Evolutionary conservation across 441 rosid genomes (phyloP), one percentile per base, ranked within the genome.

Genomic region (Daphne laureola): DNA sequence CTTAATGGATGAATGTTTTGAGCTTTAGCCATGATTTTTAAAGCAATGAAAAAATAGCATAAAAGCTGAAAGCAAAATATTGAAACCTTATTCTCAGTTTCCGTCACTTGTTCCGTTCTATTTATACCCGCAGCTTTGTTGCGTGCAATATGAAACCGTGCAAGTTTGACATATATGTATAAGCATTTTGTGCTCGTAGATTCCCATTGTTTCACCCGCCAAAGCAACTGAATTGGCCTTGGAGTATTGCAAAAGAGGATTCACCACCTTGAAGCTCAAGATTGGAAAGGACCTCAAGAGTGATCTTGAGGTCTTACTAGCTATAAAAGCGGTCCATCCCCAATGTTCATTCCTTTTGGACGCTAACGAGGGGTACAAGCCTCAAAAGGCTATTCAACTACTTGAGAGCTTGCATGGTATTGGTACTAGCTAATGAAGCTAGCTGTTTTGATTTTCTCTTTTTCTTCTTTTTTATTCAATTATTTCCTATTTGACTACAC

Each of bases 301-400:
- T 17, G 98, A 89, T 68, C 67, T 89, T 12, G 70, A 92, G 59
- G 92, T 83, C 70, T 85, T 89, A 44, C 86, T 73, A 71, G 98
- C 96, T 11, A 86, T 88, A 74, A 85, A 86, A 17, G 74, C 42
- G 9, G 90, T 62, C 31, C 82, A 84, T 49, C 92, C 94, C 49
- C 65, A 76, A 64, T 88, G 92, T 67, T 81, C 72, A 25, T 86
- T 88, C 65, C 84, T 92, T 62, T 66, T 92, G 76, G 98, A 92
- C 68, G 98, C 98, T 58, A 92, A 92, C 53, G 96, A 86, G 70
- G 96, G 96, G 21, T 92, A 88, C 66, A 76, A 58, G 40, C 66
- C 87, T 5, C 66, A 77, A 45, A 90, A 84, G 71, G 96, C 97
- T 54, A 70, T 92, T 68, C 69, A 77, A 70, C 87, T 86, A 73